Conservation (phyloP, 441 rosid species). For the Dalechampia spathulata region DNA sequence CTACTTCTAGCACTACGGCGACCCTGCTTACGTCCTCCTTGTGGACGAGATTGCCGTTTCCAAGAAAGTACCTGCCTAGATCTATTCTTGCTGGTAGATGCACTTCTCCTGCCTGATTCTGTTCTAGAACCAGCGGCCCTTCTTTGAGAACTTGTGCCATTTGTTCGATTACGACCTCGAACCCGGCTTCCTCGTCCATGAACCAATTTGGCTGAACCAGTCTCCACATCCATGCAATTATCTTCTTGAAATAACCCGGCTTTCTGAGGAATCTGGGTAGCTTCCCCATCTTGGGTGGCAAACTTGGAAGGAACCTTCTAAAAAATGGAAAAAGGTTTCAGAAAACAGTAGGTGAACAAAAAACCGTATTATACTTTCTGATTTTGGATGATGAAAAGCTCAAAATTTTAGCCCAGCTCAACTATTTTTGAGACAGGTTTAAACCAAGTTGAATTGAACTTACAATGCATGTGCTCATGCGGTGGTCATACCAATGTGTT, state of each 20-base stretch:
- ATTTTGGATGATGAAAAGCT: no score
- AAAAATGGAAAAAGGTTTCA: constrained; percentile 2
- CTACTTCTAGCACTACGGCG: constrained; percentile 39
- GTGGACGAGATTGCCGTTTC: constrained; percentile 40
- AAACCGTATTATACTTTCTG: no score
- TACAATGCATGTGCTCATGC: no score
- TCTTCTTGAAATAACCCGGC: constrained; percentile 37
- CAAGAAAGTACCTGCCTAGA: constrained; percentile 27
- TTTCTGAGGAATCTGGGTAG: constrained; percentile 24
- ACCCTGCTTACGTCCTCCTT: constrained; percentile 50
- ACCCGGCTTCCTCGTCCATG: constrained; percentile 40
- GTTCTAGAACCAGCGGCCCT: constrained; percentile 28
- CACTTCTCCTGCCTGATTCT: constrained; percentile 39
- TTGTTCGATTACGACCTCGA: constrained; percentile 34
- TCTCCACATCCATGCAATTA: constrained; percentile 38
- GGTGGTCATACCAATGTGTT: not conserved
- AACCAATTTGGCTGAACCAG: constrained; percentile 27
- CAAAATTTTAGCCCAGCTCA: no score
- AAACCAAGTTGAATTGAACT: no score
- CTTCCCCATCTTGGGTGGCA: constrained; percentile 25
- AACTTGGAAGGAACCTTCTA: constrained; percentile 36
- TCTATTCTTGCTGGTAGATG: constrained; percentile 16
- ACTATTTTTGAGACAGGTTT: no score
- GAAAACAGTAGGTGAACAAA: not conserved
- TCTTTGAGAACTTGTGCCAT: constrained; percentile 36